Percentiles rank a stretch among this genome's conserved stretches.
These are phyloP conservation scores for Tolypocladium paradoxum DNA, from an alignment of 2,329 filamentous ascomycete species.

Conservation along the genomic window DNA sequence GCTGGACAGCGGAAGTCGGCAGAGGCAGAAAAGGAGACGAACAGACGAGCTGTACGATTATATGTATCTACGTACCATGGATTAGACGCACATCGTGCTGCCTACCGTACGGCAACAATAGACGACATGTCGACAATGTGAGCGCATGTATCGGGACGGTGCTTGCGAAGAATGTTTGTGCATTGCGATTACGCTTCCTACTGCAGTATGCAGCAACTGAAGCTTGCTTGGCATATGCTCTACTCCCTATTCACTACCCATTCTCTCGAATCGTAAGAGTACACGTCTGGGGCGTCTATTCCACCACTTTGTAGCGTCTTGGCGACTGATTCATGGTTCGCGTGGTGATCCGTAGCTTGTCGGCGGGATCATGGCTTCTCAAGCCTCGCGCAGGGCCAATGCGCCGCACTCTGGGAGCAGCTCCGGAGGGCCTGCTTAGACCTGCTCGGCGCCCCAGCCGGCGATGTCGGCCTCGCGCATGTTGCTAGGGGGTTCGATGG, in stretches of 20 bases:
- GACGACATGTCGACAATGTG: background rate
- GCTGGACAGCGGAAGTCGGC: conserved; percentile 43
- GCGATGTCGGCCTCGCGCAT: conserved; percentile 64
- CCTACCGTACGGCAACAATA: background rate
- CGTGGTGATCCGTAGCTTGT: background rate
- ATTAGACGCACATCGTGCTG: background rate
- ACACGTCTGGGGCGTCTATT: background rate
- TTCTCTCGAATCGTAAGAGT: background rate
- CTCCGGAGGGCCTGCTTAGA: conserved; percentile 31
- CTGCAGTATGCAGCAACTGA: background rate
- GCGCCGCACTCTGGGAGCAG: background rate
- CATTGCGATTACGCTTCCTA: background rate
- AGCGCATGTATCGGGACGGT: background rate
- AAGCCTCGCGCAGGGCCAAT: background rate
- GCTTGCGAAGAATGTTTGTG: background rate
- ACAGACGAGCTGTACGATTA: background rate
- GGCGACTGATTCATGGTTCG: background rate
- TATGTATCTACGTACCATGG: background rate
- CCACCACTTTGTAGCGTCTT: background rate
- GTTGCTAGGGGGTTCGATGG: conserved; percentile 69
- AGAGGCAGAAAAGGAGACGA: background rate
- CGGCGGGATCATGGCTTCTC: background rate
- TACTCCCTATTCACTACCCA: background rate
- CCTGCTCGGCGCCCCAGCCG: conserved; percentile 69
- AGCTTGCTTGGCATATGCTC: background rate